Evolutionary conservation across 1,284 basidiomycete genomes (phyloP), one percentile per base, ranked within the genome.

Genomic region (Peniophora sp.): DNA sequence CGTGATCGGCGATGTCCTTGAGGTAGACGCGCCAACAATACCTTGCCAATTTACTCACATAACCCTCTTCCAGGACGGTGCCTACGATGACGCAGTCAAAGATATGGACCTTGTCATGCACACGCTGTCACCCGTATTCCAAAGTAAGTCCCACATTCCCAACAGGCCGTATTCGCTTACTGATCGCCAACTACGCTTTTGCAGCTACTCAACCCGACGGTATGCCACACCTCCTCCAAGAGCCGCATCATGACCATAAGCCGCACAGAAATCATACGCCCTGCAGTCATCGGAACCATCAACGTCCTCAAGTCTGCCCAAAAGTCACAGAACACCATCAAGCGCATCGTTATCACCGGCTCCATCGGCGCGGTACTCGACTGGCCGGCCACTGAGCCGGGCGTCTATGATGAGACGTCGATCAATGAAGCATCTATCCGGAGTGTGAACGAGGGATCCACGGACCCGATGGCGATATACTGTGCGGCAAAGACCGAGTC

Each of bases 21-120:
- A 73, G 67, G 73, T 77, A 44, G 45, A n/a, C n/a, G 62, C 17
- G 54, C 66, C n/a, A n/a, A n/a, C n/a, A n/a, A n/a, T n/a, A n/a
- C 3, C 36, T 36, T 10, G 34, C 37, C 22, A 24, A 22, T 10
- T 11, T 36, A n/a, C 35, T 36, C 11, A 36, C 11, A n/a, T n/a
- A n/a, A 11, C 35, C 23, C 35, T 23, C 11, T n/a, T n/a, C n/a
- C n/a, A n/a, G n/a, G n/a, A n/a, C n/a, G n/a, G n/a, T n/a, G n/a
- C n/a, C n/a, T n/a, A n/a, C n/a, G n/a, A n/a, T n/a, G n/a, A n/a
- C n/a, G n/a, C n/a, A n/a, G n/a, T n/a, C n/a, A n/a, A n/a, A n/a
- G n/a, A n/a, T n/a, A n/a, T n/a, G n/a, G n/a, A n/a, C n/a, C n/a
- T n/a, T n/a, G n/a, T n/a, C n/a, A n/a, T n/a, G n/a, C n/a, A n/a